Evolutionary conservation across 805 yeast genomes (phyloP), one percentile per base, ranked within the genome.

Genomic region (Wickerhamiella cacticola): DNA sequence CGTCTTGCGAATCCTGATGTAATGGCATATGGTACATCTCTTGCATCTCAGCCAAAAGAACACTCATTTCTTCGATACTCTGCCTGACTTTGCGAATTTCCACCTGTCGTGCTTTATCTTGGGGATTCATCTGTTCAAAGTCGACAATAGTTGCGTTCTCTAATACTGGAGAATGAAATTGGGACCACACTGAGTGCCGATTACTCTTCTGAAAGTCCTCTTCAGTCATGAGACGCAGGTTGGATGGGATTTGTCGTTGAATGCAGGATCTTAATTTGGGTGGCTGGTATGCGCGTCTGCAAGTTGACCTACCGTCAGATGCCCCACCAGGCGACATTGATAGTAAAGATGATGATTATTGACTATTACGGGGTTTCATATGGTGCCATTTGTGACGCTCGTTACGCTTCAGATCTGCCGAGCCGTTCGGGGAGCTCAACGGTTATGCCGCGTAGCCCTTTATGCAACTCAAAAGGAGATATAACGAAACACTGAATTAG

Each of bases 61-160:
- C 31, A 42, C 47, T 48, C 54, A 55, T 49, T 28, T 53, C 54
- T 16, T 35, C 36, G 19, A 55, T 55, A n/a, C 57, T 54, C 29
- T 50, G 50, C 19, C 56, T 52, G 19, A 48, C 56, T 18, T 49
- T 53, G 40, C 45, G 52, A n/a, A 55, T 53, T 41, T 50, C 52
- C 10, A 54, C 50, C 38, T 54, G 55, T 9, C 50, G 48, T 15
- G 53, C 51, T n/a, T 42, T 49, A 12, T 50, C 48, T 21, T 35
- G 47, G 8, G 49, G 41, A 13, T 15, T 10, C 12, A 31, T 22
- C 16, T 42, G 28, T 43, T 48, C 53, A 41, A 54, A 26, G 13
- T 56, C 56, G 9, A 54, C 46, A 19, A 54, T 55, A 13, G 51
- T 47, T 18, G 56, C 58, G 22, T 51, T 50, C 29, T 52, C 58